phyloP scores from a whole-genome alignment of 2,329 filamentous ascomycete genomes.

The Hymenoscyphus fructigenus region DNA sequence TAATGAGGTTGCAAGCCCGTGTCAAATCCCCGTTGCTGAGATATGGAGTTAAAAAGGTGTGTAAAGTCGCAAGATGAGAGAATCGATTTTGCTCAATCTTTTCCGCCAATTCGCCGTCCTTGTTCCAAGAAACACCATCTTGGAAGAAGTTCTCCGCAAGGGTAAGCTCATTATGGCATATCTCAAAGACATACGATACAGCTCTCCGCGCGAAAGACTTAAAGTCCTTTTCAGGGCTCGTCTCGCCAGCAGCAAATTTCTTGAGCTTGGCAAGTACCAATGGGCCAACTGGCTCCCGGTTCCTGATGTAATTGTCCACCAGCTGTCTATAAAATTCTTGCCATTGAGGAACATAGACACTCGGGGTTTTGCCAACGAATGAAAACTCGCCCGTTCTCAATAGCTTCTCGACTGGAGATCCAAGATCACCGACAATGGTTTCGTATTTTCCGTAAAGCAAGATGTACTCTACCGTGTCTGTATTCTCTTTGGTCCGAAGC shows the following conservation, averaged over 20 bases:
- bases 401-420: constrained; percentile 63
- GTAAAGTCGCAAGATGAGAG: constrained; percentile 32
- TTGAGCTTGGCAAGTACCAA: constrained; percentile 60
- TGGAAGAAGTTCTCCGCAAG: constrained; percentile 33
- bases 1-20: constrained; percentile 31
- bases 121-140: constrained; percentile 33
- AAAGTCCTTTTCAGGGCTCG: constrained; percentile 33
- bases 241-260: constrained; percentile 40
- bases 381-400: constrained; percentile 33
- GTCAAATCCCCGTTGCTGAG: constrained; percentile 31
- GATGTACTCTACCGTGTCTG: constrained; percentile 70
- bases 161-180: constrained; percentile 35
- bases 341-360: constrained; percentile 61
- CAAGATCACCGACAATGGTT: constrained; percentile 51
- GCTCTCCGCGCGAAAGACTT: constrained; percentile 32
- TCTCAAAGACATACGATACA: constrained; percentile 35
- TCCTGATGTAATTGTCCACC: constrained; percentile 48
- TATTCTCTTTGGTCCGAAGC: constrained; percentile 62
- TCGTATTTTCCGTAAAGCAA: constrained; percentile 68
- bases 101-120: constrained; percentile 29
- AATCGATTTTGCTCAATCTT: constrained; percentile 33
- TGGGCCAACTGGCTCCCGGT: constrained; percentile 48
- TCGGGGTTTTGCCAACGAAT: constrained; percentile 62
- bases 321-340: constrained; percentile 54
- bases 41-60: constrained; percentile 30